Percentiles rank a stretch among this genome's conserved stretches.
Evolutionary conservation across 2,329 filamentous ascomycete genomes (phyloP).

Genomic region (Pseudofabraea citricarpa): DNA sequence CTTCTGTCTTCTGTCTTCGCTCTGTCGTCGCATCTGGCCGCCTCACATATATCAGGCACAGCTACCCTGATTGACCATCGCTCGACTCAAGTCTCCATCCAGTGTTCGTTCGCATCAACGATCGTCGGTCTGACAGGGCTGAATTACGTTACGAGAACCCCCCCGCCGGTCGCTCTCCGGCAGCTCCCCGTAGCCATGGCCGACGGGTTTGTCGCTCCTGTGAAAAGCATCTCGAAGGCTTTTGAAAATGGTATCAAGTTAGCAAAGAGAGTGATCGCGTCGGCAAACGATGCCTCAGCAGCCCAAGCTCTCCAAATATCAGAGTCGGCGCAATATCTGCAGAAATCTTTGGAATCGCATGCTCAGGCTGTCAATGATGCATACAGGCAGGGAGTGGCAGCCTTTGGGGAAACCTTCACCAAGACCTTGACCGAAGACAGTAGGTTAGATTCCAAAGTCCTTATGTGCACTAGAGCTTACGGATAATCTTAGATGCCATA

Average conservation of each 20-base stretch:
- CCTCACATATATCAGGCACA: too few relatives aligned
- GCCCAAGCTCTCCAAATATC: conserved; percentile 20
- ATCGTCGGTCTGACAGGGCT: too few relatives aligned
- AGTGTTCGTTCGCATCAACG: too few relatives aligned
- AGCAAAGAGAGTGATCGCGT: conserved; percentile 15
- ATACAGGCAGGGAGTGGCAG: conserved; percentile 16
- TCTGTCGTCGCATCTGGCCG: too few relatives aligned
- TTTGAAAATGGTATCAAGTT: conserved; percentile 23
- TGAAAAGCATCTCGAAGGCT: conserved; percentile 24
- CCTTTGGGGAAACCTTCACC: conserved; percentile 19
- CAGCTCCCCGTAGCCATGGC: conserved; percentile 9
- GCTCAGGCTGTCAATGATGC: conserved; percentile 19
- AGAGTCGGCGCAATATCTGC: conserved; percentile 17
- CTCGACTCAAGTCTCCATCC: too few relatives aligned
- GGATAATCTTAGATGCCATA: conserved; percentile 18
- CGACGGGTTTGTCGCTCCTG: conserved; percentile 19
- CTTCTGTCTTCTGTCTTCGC: too few relatives aligned
- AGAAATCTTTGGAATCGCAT: conserved; percentile 17
- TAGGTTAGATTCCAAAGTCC: conserved; percentile 10
- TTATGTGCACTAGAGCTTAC: too few relatives aligned
- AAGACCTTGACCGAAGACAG: conserved; percentile 21
- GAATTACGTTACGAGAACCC: too few relatives aligned
- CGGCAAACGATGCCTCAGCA: conserved; percentile 15
- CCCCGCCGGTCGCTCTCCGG: neutral
- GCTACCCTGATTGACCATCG: too few relatives aligned